Percentiles rank a stretch among this genome's conserved stretches.
These are phyloP conservation scores for Hypsizygus marmoreus DNA, from an alignment of 768 basidiomycete species.

Conservation along the genomic window DNA sequence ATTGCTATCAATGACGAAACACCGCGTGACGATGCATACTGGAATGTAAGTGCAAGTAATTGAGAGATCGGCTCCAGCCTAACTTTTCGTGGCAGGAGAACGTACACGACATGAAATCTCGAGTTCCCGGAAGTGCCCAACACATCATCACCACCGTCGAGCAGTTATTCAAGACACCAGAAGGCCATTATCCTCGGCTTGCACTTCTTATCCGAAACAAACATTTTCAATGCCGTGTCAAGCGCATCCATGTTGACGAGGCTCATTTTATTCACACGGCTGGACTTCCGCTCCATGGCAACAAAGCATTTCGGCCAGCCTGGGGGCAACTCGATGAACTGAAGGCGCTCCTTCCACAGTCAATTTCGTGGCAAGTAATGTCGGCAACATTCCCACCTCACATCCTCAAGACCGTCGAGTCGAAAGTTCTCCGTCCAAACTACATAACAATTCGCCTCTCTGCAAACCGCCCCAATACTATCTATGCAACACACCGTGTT, in stretches of 20 bases:
- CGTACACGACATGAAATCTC: slow-evolving; percentile 1
- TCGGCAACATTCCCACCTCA: slow-evolving; percentile 25
- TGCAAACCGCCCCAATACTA: slow-evolving; percentile 28
- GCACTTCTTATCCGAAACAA: slow-evolving; percentile 2
- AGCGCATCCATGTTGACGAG: slow-evolving; percentile 24
- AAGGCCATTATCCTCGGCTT: slow-evolving; percentile 15
- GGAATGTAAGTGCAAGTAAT: slow-evolving; percentile 15
- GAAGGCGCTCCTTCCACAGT: slow-evolving; percentile 11
- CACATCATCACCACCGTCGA: slow-evolving; percentile 23
- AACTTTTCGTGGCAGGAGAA: slow-evolving; percentile 6
- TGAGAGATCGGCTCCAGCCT: not conserved
- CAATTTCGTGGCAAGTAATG: slow-evolving; percentile 13
- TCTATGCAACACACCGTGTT: slow-evolving; percentile 28
- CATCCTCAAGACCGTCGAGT: slow-evolving; percentile 17
- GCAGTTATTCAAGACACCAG: slow-evolving; percentile 20
- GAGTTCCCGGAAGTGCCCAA: not conserved
- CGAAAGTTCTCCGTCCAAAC: slow-evolving; percentile 11
- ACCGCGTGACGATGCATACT: slow-evolving; percentile 14
- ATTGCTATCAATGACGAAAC: slow-evolving; percentile 27
- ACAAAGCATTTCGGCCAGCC: slow-evolving; percentile 22
- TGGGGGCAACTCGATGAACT: slow-evolving; percentile 22
- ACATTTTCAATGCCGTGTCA: slow-evolving; percentile 5
- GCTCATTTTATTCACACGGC: slow-evolving; percentile 22
- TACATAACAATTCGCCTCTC: slow-evolving; percentile 15
- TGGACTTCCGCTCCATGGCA: slow-evolving; percentile 21